Base-by-base conservation (phyloP, 2,329 filamentous ascomycete species). In the Penicillium sp. region DNA sequence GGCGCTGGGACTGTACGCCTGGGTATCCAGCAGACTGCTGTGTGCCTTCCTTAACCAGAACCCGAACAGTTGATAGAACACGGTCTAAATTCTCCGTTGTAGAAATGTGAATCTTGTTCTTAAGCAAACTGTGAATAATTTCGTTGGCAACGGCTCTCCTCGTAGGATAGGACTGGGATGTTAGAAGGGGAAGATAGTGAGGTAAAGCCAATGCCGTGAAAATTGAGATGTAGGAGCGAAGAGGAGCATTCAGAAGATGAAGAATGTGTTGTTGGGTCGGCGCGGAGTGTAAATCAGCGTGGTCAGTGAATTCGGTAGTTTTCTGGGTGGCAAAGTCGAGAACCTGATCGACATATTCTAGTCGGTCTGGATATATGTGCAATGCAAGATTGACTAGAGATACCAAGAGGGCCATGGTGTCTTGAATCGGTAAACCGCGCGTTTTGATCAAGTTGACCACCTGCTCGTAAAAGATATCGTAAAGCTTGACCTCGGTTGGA, bases 401-500 rank as follows among this genome's bases (percentile, higher is more conserved):
- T n/a, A 94, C 90, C 30, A 96, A 73, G 28, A 98, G 71, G 7
- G 89, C 92, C 53, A 95, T 92, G 12, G 85, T 94, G 61, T 98
- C 93, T 62, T 94, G 88, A 48, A 98, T 90, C 1, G 89, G 84
- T 35, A 98, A 74, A 51, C 87, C 82, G 57, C 95, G 87, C 35
- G 85, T 85, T 65, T 88, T 90, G 45, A 96, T 89, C 35, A 98
- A 72, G 56, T 90, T 89, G 59, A 93, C 84, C 45, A 96, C 92
- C 64, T 96, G 92, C 35, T 88, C 83, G 58, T 96, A 94, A 73
- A 96, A 98, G 42, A 96, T 86, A 65, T 96, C 89, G 63, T 96
- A 96, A 15, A 98, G 77, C 65, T 86, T 90, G 41, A 95, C 80
- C 54, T 87, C 82, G 35, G 81, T 70, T 18, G 64, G 60, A 32